Conservation (phyloP, 179 eudicot species). For the Carnegiea gigantea region DNA sequence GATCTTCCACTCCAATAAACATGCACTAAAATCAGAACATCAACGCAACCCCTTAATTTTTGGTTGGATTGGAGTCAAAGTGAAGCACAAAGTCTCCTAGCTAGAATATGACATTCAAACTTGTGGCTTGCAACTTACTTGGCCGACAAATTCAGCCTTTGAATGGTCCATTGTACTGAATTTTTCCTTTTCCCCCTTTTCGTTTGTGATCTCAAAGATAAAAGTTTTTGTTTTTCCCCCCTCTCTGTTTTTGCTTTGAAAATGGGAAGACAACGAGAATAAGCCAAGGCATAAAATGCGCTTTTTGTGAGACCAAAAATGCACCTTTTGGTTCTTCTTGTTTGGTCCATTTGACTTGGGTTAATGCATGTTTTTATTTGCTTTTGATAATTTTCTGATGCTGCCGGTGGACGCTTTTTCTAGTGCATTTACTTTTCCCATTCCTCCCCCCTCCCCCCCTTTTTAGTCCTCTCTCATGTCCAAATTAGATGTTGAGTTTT, state of each 20-base stretch:
- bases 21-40: neutral
- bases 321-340: slow-evolving; percentile 2
- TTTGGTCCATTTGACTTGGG: slow-evolving; percentile 17
- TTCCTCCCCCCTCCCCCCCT: neutral
- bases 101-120: neutral
- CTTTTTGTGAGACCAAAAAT: slow-evolving; percentile 4
- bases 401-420: slow-evolving; percentile 14
- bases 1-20: neutral
- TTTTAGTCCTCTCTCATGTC: neutral
- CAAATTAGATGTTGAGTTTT: neutral
- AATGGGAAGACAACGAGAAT: neutral
- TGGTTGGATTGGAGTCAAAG: slow-evolving; percentile 9
- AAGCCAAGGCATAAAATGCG: neutral
- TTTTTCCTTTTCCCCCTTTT: neutral
- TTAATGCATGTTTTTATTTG: neutral
- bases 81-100: neutral
- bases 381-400: slow-evolving; percentile 8
- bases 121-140: slow-evolving; percentile 8
- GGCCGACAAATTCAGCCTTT: slow-evolving; percentile 24
- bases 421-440: neutral
- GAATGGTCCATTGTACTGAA: slow-evolving; percentile 1
- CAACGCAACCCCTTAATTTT: neutral
- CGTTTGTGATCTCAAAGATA: neutral
- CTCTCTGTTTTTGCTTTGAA: neutral
- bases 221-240: neutral